These are phyloP conservation scores for Neonectria neomacrospora DNA, from an alignment of 2,329 filamentous ascomycete species.

Conservation along the genomic window DNA sequence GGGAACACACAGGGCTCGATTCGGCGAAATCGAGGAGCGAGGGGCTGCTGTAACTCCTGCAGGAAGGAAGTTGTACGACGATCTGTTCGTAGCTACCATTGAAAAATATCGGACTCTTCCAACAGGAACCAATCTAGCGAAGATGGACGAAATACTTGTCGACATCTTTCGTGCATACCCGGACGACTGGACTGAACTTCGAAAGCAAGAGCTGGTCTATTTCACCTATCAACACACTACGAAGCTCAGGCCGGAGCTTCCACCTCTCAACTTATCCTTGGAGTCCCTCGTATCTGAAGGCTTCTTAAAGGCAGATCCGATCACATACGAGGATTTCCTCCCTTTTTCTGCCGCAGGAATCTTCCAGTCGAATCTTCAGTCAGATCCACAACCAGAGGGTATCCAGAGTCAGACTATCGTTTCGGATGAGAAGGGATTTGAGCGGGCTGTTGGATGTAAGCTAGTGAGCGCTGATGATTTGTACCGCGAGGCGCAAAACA, in stretches of 20 bases:
- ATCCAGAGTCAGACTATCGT: background rate
- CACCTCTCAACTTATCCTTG: constrained; percentile 24
- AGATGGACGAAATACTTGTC: constrained; percentile 38
- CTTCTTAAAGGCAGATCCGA: constrained; percentile 52
- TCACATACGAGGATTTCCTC: constrained; percentile 66
- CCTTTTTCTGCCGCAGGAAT: constrained; percentile 65
- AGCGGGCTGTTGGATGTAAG: constrained; percentile 9
- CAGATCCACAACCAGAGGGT: background rate
- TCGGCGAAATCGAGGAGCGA: constrained; percentile 65
- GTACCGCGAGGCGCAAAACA: constrained; percentile 7
- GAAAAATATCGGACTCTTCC: background rate
- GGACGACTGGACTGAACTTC: constrained; percentile 54
- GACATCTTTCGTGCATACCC: constrained; percentile 53
- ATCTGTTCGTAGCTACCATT: constrained; percentile 50
- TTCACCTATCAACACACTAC: constrained; percentile 47
- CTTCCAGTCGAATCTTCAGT: constrained; percentile 56
- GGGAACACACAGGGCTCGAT: constrained; percentile 60
- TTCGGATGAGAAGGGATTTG: constrained; percentile 9
- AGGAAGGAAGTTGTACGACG: constrained; percentile 59
- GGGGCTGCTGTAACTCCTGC: constrained; percentile 60
- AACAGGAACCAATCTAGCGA: background rate
- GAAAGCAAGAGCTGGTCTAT: constrained; percentile 52
- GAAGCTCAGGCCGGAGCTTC: background rate
- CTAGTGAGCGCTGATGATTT: constrained; percentile 17
- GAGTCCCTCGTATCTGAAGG: constrained; percentile 49